Evolutionary conservation across 2,329 filamentous ascomycete genomes (phyloP), one percentile per base, ranked within the genome.

Genomic region (Hymenoscyphus occultus): DNA sequence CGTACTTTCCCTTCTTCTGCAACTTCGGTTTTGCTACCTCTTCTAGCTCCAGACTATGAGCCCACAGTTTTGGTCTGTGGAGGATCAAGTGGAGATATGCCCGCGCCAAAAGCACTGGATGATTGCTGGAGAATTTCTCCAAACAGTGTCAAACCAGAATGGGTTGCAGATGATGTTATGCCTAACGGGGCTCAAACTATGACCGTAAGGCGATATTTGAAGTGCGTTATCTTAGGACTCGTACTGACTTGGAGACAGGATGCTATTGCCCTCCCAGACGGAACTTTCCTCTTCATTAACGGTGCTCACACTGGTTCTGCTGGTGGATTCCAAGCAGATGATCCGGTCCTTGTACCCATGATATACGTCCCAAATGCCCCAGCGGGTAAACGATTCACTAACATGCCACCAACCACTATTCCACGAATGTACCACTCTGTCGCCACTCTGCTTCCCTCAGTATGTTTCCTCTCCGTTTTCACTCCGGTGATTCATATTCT

Each of bases 351-450:
- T 12, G 16, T 42, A 12, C 57, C 57, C 31, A 32, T 59, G 10
- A 39, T 59, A n/a, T 59, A 59, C 31, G 3, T 42, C 16, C 57
- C 57, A 22, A 35, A 16, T 39, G 57, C 14, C 14, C 9, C 57
- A 40, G 6, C 31, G 6, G 57, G 57, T n/a, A 35, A 14, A 2
- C 57, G 35, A 19, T 59, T 59, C 31, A 59, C 57, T 3, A 35
- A 14, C 13, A 39, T 59, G 57, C 57, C 57, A n/a, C 14, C 57
- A n/a, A 59, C 57, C 14, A 39, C 57, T 9, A 59, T 59, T 13
- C 57, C 57, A 59, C 31, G 57, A 16, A 32, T 59, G 28, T 59
- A 59, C 57, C 35, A 59, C 16, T 59, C 57, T 19, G 57, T 59
- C 57, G 57, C 57, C 32, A 59, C n/a, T 22, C 19, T 59, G 13